Base-by-base conservation (phyloP, 1,284 basidiomycete genomes). In the Lentinula novae-zelandiae region DNA sequence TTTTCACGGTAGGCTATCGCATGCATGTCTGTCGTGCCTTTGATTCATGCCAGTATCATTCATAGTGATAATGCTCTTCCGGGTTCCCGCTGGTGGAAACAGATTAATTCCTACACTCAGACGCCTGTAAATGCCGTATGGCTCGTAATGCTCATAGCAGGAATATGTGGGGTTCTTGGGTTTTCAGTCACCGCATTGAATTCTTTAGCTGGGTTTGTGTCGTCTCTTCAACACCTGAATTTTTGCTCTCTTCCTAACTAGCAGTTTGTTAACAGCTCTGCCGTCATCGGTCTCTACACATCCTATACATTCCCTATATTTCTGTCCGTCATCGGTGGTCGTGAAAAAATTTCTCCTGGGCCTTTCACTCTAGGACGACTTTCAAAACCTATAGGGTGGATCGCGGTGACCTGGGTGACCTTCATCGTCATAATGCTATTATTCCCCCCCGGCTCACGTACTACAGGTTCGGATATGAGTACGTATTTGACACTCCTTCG, bases 231-330 rank as follows among this genome's bases (percentile, higher is more conserved):
- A 53, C 5, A 39, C 36, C 40, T 33, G 44, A 15, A 48, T 49
- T 15, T 31, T 17, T 15, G 10, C 58, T 52, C 13, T 42, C 6
- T 42, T 3, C 42, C 17, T 55, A 60, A 8, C 27, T 60, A 27
- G 63, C 89, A 87, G 5, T 81, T 87, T 10, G 77, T 15, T 22
- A 60, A 17, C 64, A 90, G 89, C 6, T 81, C 88, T 15, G 77
- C 88, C 1, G 88, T 90, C 2, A 87, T 90, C 57, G 86, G 87
- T 0, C 68, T 89, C 48, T 89, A 89, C 65, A 80, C 82, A 0
- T 89, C 87, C 5, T 88, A 90, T 66, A 81, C 81, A 2, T 77
- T 81, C 0, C 89, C 88, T 1, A 88, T 90, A 54, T 82, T 89
- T 64, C 75, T 90, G 48, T 81, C 88, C 34, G 84, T 90, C 59